A percentile compares a stretch with the other conserved stretches of the same genome.
Evolutionary conservation across 2,329 filamentous ascomycete genomes (phyloP).

Genomic region (Fonsecaea erecta): DNA sequence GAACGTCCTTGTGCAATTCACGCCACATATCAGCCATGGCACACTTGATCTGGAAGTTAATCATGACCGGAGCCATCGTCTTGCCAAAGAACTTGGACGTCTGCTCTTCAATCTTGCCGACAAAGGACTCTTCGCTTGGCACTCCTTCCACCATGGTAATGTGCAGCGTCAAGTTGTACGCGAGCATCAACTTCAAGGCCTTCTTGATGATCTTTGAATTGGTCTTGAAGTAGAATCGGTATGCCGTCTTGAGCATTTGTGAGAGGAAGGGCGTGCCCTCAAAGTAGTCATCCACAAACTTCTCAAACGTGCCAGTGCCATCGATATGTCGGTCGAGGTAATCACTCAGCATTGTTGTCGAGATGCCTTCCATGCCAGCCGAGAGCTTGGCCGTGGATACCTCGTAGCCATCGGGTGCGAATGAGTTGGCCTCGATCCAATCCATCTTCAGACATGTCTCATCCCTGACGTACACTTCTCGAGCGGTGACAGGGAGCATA

Average conservation of each 20-base stretch:
- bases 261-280: conserved; percentile 94
- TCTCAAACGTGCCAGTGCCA: conserved; percentile 84
- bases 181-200: conserved; percentile 89
- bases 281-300: conserved; percentile 94
- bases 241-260: conserved; percentile 93
- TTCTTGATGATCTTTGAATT: conserved; percentile 90
- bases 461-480: conserved; percentile 89
- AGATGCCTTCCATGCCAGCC: conserved; percentile 86
- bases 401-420: conserved; percentile 75
- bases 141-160: conserved; percentile 93
- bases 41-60: conserved; percentile 99
- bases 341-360: conserved; percentile 77
- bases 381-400: conserved; percentile 86
- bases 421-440: conserved; percentile 83
- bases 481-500: conserved; percentile 87
- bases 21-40: conserved; percentile 98
- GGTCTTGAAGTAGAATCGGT: conserved; percentile 89
- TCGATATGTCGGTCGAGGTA: conserved; percentile 97
- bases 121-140: conserved; percentile 74
- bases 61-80: conserved; percentile 94
- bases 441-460: conserved; percentile 92
- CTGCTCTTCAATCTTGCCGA: conserved; percentile 84
- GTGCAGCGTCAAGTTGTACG: conserved; percentile 93
- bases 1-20: conserved; percentile 91
- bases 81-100: conserved; percentile 87